phyloP scores from a whole-genome alignment of 768 basidiomycete genomes.

The Serendipita sp. region DNA sequence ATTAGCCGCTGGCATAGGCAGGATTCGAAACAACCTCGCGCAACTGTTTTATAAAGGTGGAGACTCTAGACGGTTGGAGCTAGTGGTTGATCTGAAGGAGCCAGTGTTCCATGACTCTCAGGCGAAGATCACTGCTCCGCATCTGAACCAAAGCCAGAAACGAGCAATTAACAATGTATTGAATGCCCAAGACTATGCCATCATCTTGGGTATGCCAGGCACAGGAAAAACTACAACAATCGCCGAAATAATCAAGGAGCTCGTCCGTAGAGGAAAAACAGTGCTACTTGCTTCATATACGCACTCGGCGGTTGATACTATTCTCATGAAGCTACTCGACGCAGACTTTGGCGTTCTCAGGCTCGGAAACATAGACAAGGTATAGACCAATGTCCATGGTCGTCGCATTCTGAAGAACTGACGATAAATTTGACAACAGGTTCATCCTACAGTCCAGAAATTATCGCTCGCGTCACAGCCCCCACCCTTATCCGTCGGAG shows the following conservation, averaged over 20 bases:
- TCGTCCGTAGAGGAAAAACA: conserved; percentile 70
- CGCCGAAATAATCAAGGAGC: conserved; percentile 63
- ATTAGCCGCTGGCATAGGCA: conserved; percentile 66
- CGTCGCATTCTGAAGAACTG: background rate
- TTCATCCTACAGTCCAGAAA: conserved; percentile 64
- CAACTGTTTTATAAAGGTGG: conserved; percentile 71
- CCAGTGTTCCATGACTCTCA: conserved; percentile 42
- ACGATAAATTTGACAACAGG: conserved; percentile 26
- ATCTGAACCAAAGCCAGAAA: conserved; percentile 57
- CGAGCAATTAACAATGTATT: conserved; percentile 59
- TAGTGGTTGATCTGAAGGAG: conserved; percentile 64
- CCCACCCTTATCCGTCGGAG: conserved; percentile 51
- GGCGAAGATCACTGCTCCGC: conserved; percentile 11
- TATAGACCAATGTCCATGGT: conserved; percentile 18
- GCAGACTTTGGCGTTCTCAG: conserved; percentile 60
- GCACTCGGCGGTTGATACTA: conserved; percentile 97
- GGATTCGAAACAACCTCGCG: conserved; percentile 81
- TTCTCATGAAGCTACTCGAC: conserved; percentile 62
- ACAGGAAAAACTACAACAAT: conserved; percentile 96
- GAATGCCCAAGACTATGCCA: conserved; percentile 70
- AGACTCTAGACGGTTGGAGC: conserved; percentile 44
- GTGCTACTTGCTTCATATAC: conserved; percentile 87
- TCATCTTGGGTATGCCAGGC: conserved; percentile 95
- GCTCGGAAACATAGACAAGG: conserved; percentile 86
- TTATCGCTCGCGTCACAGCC: conserved; percentile 46